phyloP scores from a whole-genome alignment of 1,284 basidiomycete species.

The Rhodotorula sp. region DNA sequence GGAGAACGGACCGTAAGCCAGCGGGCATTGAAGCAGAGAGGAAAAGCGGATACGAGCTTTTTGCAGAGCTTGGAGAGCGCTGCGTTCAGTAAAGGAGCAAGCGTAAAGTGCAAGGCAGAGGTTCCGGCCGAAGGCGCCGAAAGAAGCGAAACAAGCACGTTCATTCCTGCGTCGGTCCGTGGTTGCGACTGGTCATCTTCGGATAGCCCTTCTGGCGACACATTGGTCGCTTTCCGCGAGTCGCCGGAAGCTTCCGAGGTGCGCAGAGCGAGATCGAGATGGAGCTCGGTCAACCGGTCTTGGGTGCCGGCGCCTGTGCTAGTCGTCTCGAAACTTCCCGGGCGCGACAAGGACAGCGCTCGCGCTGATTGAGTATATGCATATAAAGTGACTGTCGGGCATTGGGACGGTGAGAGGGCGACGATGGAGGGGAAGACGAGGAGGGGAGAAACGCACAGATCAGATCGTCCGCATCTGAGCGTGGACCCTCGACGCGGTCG shows the following conservation, averaged over 20 bases:
- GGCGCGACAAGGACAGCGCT: too few species aligned
- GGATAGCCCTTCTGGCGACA: background rate
- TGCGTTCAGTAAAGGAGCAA: background rate
- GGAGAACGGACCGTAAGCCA: conserved; percentile 14
- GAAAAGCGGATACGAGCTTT: conserved; percentile 14
- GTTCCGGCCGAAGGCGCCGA: background rate
- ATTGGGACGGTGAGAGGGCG: too few species aligned
- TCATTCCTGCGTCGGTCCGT: background rate
- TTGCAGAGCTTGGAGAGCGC: conserved; percentile 2
- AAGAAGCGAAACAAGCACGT: conserved; percentile 2
- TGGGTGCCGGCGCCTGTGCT: background rate
- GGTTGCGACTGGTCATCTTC: background rate
- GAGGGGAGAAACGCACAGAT: too few species aligned
- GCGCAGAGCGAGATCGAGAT: background rate
- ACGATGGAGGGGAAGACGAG: too few species aligned
- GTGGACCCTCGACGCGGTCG: too few species aligned
- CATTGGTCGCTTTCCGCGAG: background rate
- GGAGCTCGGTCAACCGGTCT: background rate
- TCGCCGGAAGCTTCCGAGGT: background rate
- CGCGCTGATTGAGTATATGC: too few species aligned
- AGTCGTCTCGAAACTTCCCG: too few species aligned
- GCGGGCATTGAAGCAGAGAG: conserved; percentile 22
- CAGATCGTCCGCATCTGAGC: too few species aligned
- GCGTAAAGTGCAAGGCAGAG: conserved; percentile 20
- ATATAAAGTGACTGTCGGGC: too few species aligned